These are phyloP conservation scores for Leonotis leonurus DNA, from an alignment of 257 asterid species.

Conservation along the genomic window DNA sequence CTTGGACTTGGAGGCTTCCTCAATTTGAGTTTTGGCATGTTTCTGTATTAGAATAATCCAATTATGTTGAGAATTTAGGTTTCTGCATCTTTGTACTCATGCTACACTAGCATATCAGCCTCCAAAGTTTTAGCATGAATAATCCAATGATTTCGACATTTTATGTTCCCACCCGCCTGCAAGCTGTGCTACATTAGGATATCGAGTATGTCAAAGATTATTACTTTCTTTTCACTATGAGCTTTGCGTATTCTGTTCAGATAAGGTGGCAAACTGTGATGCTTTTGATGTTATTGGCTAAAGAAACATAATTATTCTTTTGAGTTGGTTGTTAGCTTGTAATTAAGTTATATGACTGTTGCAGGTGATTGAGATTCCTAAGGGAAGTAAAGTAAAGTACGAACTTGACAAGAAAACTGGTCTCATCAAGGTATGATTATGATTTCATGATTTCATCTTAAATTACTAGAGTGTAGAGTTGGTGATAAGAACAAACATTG, in stretches of 20 bases:
- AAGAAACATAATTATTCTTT: no score
- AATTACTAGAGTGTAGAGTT: background rate
- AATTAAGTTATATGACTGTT: background rate
- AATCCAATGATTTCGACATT: no score
- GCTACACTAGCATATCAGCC: background rate
- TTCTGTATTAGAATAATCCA: background rate
- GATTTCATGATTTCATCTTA: background rate
- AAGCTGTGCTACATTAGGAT: no score
- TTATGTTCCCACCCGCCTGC: no score
- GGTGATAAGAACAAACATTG: background rate
- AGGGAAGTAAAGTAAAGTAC: constrained; percentile 58
- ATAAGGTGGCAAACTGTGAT: background rate
- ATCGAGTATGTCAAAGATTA: no score
- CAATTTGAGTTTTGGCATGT: background rate
- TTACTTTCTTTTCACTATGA: no score
- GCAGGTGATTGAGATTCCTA: constrained; percentile 55
- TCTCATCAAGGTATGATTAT: constrained; percentile 40
- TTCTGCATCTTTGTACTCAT: background rate
- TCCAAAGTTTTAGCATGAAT: no score
- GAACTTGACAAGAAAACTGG: constrained; percentile 65
- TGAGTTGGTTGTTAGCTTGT: no score
- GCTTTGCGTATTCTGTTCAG: background rate
- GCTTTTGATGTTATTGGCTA: background rate
- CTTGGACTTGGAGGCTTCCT: background rate
- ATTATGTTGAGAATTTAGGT: background rate